Percentiles rank a stretch among this genome's conserved stretches.
These are phyloP conservation scores for Calonectria multiphialidica DNA, from an alignment of 2,329 filamentous ascomycete species.

Conservation along the genomic window DNA sequence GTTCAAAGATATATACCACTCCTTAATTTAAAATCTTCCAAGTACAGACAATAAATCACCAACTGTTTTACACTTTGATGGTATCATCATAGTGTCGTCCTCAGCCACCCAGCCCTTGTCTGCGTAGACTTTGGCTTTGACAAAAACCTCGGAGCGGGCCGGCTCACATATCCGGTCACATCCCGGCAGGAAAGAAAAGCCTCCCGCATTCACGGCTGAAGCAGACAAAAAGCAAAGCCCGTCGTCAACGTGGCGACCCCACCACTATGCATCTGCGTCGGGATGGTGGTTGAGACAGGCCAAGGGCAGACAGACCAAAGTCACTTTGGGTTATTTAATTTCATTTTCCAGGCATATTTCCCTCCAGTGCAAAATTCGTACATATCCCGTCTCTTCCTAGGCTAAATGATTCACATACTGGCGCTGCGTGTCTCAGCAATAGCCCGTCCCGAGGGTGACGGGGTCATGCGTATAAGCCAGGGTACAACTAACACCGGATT, in stretches of 20 bases:
- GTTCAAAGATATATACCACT: too few relatives aligned
- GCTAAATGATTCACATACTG: neutral
- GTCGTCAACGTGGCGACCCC: conserved; percentile 4
- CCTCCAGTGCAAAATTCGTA: too few relatives aligned
- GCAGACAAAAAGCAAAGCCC: neutral
- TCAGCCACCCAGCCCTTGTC: too few relatives aligned
- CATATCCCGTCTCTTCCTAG: too few relatives aligned
- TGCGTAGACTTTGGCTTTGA: neutral
- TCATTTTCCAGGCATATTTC: neutral
- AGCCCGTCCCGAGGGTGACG: too few relatives aligned
- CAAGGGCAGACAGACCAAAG: neutral
- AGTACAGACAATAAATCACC: too few relatives aligned
- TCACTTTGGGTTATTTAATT: neutral
- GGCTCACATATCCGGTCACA: neutral
- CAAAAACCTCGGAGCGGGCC: neutral
- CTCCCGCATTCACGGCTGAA: neutral
- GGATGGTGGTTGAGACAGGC: too few relatives aligned
- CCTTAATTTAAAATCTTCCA: too few relatives aligned
- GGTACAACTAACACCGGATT: neutral
- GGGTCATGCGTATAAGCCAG: neutral
- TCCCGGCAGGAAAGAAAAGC: neutral
- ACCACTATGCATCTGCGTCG: neutral
- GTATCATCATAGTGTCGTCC: too few relatives aligned
- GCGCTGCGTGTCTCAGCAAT: too few relatives aligned
- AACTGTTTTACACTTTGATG: too few relatives aligned